Percentiles rank a stretch among this genome's conserved stretches.
These are phyloP conservation scores for Chloropicon primus DNA, from an alignment of 139 green algal species.

Conservation along the genomic window DNA sequence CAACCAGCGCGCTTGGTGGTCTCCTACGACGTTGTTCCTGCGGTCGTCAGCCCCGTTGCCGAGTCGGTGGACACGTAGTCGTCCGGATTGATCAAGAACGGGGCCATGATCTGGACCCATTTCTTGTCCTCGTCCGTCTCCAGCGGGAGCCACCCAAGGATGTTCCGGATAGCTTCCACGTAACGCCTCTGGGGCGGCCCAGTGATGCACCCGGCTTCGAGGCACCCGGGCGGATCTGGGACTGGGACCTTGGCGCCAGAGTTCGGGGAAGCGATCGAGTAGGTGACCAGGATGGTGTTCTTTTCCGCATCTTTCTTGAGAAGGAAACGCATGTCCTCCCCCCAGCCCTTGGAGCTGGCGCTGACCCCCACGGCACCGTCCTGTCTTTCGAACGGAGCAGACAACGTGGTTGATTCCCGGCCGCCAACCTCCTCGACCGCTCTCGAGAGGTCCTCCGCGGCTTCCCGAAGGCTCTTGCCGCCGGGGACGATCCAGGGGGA, in stretches of 20 bases:
- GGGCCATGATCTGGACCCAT: slow-evolving; percentile 31
- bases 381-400: not conserved
- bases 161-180: slow-evolving; percentile 22
- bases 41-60: no score
- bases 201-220: slow-evolving; percentile 13
- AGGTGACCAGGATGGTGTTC: not conserved
- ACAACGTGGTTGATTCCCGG: no score
- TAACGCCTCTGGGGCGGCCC: slow-evolving; percentile 14
- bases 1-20: no score
- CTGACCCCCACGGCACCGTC: not conserved
- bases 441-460: slow-evolving; percentile 4
- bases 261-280: not conserved
- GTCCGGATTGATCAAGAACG: not conserved
- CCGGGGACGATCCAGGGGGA: slow-evolving; percentile 18
- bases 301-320: not conserved
- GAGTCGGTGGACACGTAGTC: not conserved
- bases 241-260: not conserved
- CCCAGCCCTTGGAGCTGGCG: not conserved
- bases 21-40: no score
- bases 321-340: not conserved
- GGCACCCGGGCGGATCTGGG: slow-evolving; percentile 6
- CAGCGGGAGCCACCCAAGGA: slow-evolving; percentile 26
- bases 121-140: slow-evolving; percentile 43
- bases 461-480: not conserved
- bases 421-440: not conserved